phyloP scores from a whole-genome alignment of 352 stramenopile genomes.

The Globisporangium camurandrum region DNA sequence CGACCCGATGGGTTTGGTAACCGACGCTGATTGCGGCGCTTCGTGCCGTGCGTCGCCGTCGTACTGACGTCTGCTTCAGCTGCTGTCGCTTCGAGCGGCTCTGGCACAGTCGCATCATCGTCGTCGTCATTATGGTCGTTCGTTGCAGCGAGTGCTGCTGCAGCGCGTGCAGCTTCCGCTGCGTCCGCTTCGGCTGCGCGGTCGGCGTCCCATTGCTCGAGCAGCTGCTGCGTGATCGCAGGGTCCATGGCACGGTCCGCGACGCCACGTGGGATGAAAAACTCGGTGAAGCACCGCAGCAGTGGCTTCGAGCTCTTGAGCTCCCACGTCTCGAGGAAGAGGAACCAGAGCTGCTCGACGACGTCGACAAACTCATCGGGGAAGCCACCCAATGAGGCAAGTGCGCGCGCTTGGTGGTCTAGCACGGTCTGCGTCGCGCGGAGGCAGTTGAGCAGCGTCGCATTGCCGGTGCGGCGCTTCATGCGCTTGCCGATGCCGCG shows the following conservation, averaged over 20 bases:
- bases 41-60: neutral
- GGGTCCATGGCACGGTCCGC: slow-evolving; percentile 42
- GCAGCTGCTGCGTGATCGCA: slow-evolving; percentile 41
- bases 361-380: slow-evolving; percentile 32
- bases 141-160: neutral
- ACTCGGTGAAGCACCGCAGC: slow-evolving; percentile 70
- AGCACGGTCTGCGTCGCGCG: slow-evolving; percentile 57
- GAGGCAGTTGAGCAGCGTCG: slow-evolving; percentile 49
- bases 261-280: slow-evolving; percentile 24
- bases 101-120: slow-evolving; percentile 3
- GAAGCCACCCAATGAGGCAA: slow-evolving; percentile 31
- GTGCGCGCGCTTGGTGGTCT: slow-evolving; percentile 33
- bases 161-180: neutral
- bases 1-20: neutral
- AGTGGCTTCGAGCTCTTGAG: slow-evolving; percentile 46
- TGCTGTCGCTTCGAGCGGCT: slow-evolving; percentile 1
- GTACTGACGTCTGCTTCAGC: neutral
- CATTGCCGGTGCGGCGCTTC: slow-evolving; percentile 12
- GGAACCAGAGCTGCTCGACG: slow-evolving; percentile 61
- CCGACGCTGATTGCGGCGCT: neutral
- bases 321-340: slow-evolving; percentile 57
- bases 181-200: slow-evolving; percentile 20
- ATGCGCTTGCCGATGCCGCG: neutral
- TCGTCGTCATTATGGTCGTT: neutral
- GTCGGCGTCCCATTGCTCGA: slow-evolving; percentile 66